These are phyloP conservation scores for Arctium lappa DNA, from an alignment of 129 eudicot genomes.

Conservation along the genomic window DNA sequence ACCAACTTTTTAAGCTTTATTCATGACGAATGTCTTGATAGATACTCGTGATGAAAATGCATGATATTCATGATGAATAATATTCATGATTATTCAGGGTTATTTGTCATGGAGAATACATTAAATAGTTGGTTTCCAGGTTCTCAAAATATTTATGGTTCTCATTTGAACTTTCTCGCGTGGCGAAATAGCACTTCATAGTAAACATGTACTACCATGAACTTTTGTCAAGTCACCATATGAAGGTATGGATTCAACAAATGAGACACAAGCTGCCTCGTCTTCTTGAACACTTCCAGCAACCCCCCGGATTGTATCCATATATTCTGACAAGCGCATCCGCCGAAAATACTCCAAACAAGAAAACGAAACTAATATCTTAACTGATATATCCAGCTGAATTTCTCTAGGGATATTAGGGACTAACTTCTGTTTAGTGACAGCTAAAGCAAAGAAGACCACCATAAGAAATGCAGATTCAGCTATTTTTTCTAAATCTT, in stretches of 20 bases:
- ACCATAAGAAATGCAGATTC: slow-evolving; percentile 93
- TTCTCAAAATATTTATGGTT: not conserved
- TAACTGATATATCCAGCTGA: slow-evolving; percentile 57
- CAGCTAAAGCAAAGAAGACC: slow-evolving; percentile 84
- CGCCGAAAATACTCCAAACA: slow-evolving; percentile 94
- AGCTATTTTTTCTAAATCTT: slow-evolving; percentile 75
- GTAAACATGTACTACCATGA: slow-evolving; percentile 41
- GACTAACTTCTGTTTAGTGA: slow-evolving; percentile 62
- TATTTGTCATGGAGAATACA: not conserved
- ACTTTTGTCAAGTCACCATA: slow-evolving; percentile 59
- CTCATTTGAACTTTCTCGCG: not conserved
- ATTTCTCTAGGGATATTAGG: slow-evolving; percentile 44
- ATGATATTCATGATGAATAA: not conserved
- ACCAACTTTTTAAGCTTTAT: not conserved
- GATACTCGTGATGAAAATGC: not conserved
- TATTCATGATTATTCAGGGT: not conserved
- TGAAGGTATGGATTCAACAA: slow-evolving; percentile 86
- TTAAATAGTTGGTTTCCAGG: not conserved
- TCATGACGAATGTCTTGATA: not conserved
- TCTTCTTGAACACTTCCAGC: slow-evolving; percentile 82
- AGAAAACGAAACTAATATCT: slow-evolving; percentile 78
- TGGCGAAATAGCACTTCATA: not conserved
- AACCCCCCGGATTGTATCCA: slow-evolving; percentile 82
- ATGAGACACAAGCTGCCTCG: slow-evolving; percentile 64
- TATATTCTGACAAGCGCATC: slow-evolving; percentile 82